These are phyloP conservation scores for Rutstroemia sp. DNA, from an alignment of 2,329 filamentous ascomycete species.

Conservation along the genomic window DNA sequence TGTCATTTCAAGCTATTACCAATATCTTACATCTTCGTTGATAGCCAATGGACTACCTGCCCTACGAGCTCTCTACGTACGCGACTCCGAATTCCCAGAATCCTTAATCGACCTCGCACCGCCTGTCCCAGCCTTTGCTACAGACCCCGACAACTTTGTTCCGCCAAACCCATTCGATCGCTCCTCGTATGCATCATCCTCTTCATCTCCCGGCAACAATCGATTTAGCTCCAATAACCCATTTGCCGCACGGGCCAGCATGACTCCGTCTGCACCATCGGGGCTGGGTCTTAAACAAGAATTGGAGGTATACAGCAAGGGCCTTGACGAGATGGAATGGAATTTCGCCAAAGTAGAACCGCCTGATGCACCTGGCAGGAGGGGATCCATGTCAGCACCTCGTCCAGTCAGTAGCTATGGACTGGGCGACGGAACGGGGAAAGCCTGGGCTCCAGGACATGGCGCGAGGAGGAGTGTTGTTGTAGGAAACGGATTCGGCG, in stretches of 20 bases:
- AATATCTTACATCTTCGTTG: conserved; percentile 78
- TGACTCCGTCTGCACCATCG: neutral
- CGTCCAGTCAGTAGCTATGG: conserved; percentile 38
- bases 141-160: conserved; percentile 26
- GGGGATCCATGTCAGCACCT: conserved; percentile 31
- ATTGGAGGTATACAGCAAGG: conserved; percentile 58
- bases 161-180: conserved; percentile 22
- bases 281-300: conserved; percentile 42
- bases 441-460: conserved; percentile 36
- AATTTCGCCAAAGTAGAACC: conserved; percentile 56
- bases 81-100: conserved; percentile 77
- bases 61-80: conserved; percentile 73
- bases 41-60: conserved; percentile 67
- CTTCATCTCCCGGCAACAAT: conserved; percentile 5
- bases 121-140: conserved; percentile 47
- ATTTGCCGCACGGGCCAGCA: conserved; percentile 17
- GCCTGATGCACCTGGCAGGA: conserved; percentile 29
- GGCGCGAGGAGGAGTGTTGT: conserved; percentile 53
- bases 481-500: conserved; percentile 61
- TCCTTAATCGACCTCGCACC: conserved; percentile 62
- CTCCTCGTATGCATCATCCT: conserved; percentile 22
- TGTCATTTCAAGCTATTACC: conserved; percentile 63
- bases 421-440: conserved; percentile 36
- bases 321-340: conserved; percentile 61
- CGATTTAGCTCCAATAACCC: conserved; percentile 31